Evolutionary conservation across 106 monocot species (phyloP).

Genomic region (Vanilla planifolia): DNA sequence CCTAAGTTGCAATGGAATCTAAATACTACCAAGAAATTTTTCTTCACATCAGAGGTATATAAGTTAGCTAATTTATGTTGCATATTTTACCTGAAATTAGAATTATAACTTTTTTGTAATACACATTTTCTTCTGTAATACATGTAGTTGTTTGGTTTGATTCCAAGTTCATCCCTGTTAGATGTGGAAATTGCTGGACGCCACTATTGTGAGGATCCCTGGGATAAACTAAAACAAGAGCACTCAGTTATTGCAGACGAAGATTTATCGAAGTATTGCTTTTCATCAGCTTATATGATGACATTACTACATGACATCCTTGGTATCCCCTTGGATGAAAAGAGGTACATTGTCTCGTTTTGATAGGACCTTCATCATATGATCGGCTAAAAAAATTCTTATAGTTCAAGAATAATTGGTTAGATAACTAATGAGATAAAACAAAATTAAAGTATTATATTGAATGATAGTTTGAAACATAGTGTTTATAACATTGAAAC

Average conservation of each 20-base stretch:
- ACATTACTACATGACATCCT: constrained; percentile 17
- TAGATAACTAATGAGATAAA: too few relatives aligned
- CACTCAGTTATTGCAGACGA: constrained; percentile 10
- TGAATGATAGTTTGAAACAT: too few relatives aligned
- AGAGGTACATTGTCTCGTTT: constrained; percentile 6
- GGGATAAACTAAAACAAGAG: constrained; percentile 12
- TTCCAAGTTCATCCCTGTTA: constrained; percentile 4
- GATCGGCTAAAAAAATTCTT: not conserved
- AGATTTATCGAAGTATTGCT: constrained; percentile 19
- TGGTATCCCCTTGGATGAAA: constrained; percentile 19
- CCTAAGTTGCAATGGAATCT: constrained; percentile 1
- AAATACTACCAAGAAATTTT: constrained; percentile 1
- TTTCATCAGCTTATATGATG: constrained; percentile 13
- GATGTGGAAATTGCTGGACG: constrained; percentile 11
- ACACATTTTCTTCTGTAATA: not conserved
- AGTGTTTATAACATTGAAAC: too few relatives aligned
- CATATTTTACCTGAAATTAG: not conserved
- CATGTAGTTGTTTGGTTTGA: constrained; percentile 11
- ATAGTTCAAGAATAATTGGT: too few relatives aligned
- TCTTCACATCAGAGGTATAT: constrained; percentile 18
- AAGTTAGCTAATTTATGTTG: not conserved
- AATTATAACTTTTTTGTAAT: not conserved
- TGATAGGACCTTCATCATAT: not conserved
- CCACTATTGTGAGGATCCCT: constrained; percentile 18
- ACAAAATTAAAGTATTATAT: too few relatives aligned